phyloP scores from a whole-genome alignment of 1,284 basidiomycete genomes.

The Ganoderma resinaceum region DNA sequence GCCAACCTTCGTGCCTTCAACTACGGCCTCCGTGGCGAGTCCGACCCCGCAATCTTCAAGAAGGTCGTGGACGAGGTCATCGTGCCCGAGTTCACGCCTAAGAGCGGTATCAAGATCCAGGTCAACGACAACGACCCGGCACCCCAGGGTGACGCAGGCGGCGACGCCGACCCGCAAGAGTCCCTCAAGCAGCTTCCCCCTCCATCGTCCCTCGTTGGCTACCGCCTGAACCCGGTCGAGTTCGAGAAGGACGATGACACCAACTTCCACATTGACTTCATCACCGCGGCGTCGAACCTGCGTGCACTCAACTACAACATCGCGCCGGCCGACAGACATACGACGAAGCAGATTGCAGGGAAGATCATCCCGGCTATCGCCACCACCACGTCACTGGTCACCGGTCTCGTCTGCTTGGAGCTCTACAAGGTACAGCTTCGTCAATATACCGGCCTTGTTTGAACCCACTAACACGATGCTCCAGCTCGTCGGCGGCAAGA shows the following conservation, averaged over 20 bases:
- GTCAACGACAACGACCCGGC: slow-evolving; percentile 93
- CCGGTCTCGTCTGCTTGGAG: slow-evolving; percentile 95
- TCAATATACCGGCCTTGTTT: not conserved
- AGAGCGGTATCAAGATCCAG: slow-evolving; percentile 93
- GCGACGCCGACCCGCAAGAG: slow-evolving; percentile 59
- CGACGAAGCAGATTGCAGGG: slow-evolving; percentile 98
- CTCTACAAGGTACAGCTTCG: slow-evolving; percentile 83
- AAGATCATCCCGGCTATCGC: slow-evolving; percentile 99
- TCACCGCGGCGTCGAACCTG: slow-evolving; percentile 97
- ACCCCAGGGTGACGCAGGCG: slow-evolving; percentile 57
- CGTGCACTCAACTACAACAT: slow-evolving; percentile 98
- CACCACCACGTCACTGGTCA: slow-evolving; percentile 95
- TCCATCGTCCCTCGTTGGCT: slow-evolving; percentile 92
- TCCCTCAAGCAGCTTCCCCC: slow-evolving; percentile 78
- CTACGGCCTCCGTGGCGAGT: slow-evolving; percentile 95
- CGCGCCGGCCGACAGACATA: slow-evolving; percentile 87
- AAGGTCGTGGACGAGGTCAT: slow-evolving; percentile 87
- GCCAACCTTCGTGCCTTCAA: slow-evolving; percentile 99
- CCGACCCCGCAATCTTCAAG: slow-evolving; percentile 81
- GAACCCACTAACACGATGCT: slow-evolving; percentile 11
- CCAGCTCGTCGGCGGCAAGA: slow-evolving; percentile 95
- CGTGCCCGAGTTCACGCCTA: slow-evolving; percentile 95
- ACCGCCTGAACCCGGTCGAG: slow-evolving; percentile 93
- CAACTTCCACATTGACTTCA: slow-evolving; percentile 99
- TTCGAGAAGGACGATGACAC: slow-evolving; percentile 99